Conservation (phyloP, 768 basidiomycete genomes). For the Lanmaoa pseudosensibilis region DNA sequence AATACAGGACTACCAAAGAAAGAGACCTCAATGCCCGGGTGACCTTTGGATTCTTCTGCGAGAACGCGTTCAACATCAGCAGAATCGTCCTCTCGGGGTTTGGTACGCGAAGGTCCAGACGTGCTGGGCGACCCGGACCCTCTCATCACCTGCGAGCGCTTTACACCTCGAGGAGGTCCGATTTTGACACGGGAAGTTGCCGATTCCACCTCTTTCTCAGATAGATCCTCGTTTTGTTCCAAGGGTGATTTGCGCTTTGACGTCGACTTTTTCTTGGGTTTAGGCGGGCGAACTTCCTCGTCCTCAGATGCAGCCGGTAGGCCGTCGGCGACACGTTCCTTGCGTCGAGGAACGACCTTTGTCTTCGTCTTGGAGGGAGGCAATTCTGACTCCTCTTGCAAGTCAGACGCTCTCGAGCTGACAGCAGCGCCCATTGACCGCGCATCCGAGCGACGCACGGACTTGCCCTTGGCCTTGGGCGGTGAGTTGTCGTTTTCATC, state of each 20-base stretch:
- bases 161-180: slow-evolving; percentile 29
- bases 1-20: neutral
- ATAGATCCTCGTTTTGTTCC: neutral
- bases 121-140: neutral
- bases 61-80: neutral
- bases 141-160: slow-evolving; percentile 6
- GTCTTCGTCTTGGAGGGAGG: neutral
- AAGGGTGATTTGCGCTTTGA: neutral
- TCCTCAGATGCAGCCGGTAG: neutral
- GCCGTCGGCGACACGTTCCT: neutral
- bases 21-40: neutral
- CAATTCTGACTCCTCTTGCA: neutral
- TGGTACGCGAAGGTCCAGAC: neutral
- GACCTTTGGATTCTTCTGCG: neutral
- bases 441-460: neutral
- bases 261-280: neutral
- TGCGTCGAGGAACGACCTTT: neutral
- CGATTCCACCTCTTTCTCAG: slow-evolving; percentile 6
- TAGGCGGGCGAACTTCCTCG: neutral
- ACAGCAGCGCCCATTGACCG: neutral
- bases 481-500: slow-evolving; percentile 5
- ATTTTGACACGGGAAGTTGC: slow-evolving; percentile 10
- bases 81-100: neutral
- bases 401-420: neutral
- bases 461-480: slow-evolving; percentile 5